Evolutionary conservation across 2,329 filamentous ascomycete species (phyloP).

Genomic region (Diaporthe batatas): DNA sequence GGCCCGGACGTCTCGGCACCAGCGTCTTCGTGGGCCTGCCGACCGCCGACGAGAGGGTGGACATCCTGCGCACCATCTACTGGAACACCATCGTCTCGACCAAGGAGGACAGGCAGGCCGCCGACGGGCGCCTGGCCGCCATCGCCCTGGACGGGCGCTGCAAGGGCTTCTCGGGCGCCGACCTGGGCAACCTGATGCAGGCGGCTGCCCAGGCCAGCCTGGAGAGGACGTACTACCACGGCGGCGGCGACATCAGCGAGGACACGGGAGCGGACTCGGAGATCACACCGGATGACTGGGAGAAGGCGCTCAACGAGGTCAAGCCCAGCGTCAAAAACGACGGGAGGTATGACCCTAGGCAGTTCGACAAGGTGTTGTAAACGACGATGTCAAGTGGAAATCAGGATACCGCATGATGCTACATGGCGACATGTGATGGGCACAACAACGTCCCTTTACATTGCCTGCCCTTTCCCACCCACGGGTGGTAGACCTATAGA

Average conservation of each 20-base stretch:
- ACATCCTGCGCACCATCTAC: constrained; percentile 82
- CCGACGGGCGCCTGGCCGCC: constrained; percentile 59
- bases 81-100: constrained; percentile 65
- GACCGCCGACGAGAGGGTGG: constrained; percentile 78
- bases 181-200: constrained; percentile 67
- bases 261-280: constrained; percentile 48
- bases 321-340: constrained; percentile 64
- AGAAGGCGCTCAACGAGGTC: constrained; percentile 62
- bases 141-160: constrained; percentile 79
- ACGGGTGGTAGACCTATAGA: neutral
- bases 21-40: constrained; percentile 92
- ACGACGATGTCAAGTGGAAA: too few relatives aligned
- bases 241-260: constrained; percentile 39
- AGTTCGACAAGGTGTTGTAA: constrained; percentile 38
- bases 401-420: neutral
- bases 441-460: neutral
- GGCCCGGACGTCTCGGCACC: constrained; percentile 89
- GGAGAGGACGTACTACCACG: constrained; percentile 47
- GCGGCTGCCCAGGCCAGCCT: constrained; percentile 56
- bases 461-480: neutral
- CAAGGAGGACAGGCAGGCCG: constrained; percentile 45
- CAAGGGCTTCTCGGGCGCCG: constrained; percentile 80
- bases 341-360: constrained; percentile 54
- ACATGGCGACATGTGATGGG: neutral
- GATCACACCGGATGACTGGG: constrained; percentile 63